phyloP scores from a whole-genome alignment of 108 stramenopile genomes.

The Aurantiochytrium sp. region DNA sequence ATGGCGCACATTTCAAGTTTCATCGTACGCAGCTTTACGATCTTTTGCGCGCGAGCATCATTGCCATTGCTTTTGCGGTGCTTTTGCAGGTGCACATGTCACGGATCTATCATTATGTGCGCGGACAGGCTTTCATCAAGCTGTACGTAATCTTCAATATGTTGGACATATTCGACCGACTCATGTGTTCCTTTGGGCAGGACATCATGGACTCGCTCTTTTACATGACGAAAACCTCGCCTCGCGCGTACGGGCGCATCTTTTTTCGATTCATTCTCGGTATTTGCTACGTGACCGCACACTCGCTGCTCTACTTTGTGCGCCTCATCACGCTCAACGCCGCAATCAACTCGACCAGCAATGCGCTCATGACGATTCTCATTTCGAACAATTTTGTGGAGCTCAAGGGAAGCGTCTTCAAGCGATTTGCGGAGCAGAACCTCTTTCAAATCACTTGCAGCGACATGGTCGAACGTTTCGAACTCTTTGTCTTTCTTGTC shows the following conservation, averaged over 20 bases:
- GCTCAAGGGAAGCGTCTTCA: conserved; percentile 94
- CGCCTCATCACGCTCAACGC: conserved; percentile 45
- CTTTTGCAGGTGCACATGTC: conserved; percentile 75
- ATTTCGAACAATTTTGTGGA: conserved; percentile 96
- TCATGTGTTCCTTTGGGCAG: conserved; percentile 85
- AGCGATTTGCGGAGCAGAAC: conserved; percentile 90
- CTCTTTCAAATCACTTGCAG: conserved; percentile 87
- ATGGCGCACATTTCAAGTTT: conserved; percentile 16
- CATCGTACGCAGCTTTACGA: conserved; percentile 69
- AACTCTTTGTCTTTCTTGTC: conserved; percentile 44
- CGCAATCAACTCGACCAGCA: conserved; percentile 44
- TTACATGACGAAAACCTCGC: conserved; percentile 64
- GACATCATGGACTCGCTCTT: conserved; percentile 89
- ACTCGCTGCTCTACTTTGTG: conserved; percentile 67
- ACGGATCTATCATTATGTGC: conserved; percentile 91
- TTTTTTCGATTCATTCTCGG: conserved; percentile 51
- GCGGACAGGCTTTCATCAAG: conserved; percentile 92
- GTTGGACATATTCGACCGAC: conserved; percentile 88
- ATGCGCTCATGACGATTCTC: conserved; percentile 71
- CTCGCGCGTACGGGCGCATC: conserved; percentile 62
- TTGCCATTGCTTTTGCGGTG: conserved; percentile 55
- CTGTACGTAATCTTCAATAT: conserved; percentile 93
- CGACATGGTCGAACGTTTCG: conserved; percentile 53
- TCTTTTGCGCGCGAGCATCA: conserved; percentile 64
- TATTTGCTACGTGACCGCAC: conserved; percentile 79